A percentile compares a stretch with the other conserved stretches of the same genome.
phyloP scores from a whole-genome alignment of 345 rosid species.

The Kandelia obovata region DNA sequence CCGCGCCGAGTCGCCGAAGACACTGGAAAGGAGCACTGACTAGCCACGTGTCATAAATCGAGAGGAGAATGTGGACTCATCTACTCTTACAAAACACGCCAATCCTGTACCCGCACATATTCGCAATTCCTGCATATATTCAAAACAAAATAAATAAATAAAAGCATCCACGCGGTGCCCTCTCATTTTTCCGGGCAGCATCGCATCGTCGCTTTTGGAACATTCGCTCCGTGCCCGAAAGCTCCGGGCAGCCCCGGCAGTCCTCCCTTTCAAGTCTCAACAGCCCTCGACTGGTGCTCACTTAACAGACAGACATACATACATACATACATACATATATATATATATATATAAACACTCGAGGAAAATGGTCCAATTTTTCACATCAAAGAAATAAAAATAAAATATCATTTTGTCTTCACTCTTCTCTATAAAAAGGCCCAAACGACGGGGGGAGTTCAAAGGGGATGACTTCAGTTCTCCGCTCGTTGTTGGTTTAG shows the following conservation, averaged over 20 bases:
- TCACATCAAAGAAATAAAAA: too few species aligned
- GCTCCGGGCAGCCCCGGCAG: conserved; percentile 25
- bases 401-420: background rate
- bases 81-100: too few species aligned
- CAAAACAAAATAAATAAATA: too few species aligned
- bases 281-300: conserved; percentile 11
- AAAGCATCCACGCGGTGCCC: conserved; percentile 12
- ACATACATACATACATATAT: too few species aligned
- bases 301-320: background rate
- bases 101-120: background rate
- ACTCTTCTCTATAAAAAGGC: background rate
- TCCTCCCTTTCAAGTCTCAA: background rate
- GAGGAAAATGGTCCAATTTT: too few species aligned
- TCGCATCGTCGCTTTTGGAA: background rate
- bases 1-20: too few species aligned
- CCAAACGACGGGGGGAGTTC: background rate
- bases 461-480: background rate
- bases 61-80: too few species aligned
- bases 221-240: conserved; percentile 31
- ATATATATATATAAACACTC: too few species aligned
- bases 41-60: too few species aligned
- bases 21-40: too few species aligned
- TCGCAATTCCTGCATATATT: background rate
- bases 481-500: background rate
- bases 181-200: conserved; percentile 18